phyloP scores from a whole-genome alignment of 306 rosid species.

The Vigna unguiculata region DNA sequence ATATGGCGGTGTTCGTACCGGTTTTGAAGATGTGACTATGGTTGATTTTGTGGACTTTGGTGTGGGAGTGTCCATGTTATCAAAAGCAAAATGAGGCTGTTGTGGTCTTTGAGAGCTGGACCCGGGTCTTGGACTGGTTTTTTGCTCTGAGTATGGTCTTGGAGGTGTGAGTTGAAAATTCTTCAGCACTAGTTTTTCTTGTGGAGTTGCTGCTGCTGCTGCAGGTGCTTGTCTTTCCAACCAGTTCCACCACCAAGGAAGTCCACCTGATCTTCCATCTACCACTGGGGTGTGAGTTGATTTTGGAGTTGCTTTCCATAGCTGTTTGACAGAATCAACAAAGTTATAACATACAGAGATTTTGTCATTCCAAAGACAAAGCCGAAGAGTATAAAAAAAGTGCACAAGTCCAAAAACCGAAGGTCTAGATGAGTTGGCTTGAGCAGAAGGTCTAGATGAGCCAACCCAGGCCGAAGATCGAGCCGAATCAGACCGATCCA shows the following conservation, averaged over 20 bases:
- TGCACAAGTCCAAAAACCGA: no score
- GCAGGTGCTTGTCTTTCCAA: slow-evolving; percentile 69
- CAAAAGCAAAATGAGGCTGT: slow-evolving; percentile 52
- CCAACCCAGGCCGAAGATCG: no score
- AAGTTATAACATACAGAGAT: slow-evolving; percentile 19
- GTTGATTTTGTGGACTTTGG: slow-evolving; percentile 87
- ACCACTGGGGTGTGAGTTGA: slow-evolving; percentile 65
- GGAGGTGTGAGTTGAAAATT: slow-evolving; percentile 81
- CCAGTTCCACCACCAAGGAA: slow-evolving; percentile 99
- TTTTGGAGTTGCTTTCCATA: slow-evolving; percentile 85
- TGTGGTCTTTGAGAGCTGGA: slow-evolving; percentile 58
- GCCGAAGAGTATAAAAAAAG: no score
- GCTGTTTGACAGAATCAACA: slow-evolving; percentile 54
- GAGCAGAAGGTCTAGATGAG: no score
- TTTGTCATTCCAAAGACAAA: slow-evolving; percentile 11
- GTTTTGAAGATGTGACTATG: slow-evolving; percentile 54
- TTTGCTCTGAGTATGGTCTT: slow-evolving; percentile 72
- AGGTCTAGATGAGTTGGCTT: no score
- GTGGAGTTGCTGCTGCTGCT: slow-evolving; percentile 54
- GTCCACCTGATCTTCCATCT: slow-evolving; percentile 67
- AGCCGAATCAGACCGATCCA: no score
- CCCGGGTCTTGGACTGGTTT: slow-evolving; percentile 67
- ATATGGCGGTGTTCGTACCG: slow-evolving; percentile 58
- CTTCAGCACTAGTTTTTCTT: slow-evolving; percentile 62
- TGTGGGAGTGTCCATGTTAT: slow-evolving; percentile 70